These are phyloP conservation scores for Notholithocarpus densiflorus DNA, from an alignment of 306 rosid genomes.

Conservation along the genomic window DNA sequence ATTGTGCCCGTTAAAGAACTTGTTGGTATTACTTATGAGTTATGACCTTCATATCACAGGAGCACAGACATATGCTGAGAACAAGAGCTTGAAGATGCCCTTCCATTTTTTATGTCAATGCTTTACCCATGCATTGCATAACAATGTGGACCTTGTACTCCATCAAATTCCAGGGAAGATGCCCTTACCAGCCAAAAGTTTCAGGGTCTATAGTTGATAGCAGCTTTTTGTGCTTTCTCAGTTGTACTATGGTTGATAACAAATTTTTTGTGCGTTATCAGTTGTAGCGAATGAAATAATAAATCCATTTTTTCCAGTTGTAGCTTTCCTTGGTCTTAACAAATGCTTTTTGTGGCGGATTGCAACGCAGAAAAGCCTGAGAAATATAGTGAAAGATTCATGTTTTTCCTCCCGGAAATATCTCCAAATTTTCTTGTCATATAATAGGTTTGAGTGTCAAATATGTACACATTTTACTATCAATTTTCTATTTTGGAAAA, in stretches of 20 bases:
- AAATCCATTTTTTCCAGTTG: no score
- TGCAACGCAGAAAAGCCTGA: no score
- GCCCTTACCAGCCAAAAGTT: neutral
- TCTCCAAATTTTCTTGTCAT: no score
- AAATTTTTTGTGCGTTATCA: neutral
- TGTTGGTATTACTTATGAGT: neutral
- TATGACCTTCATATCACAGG: conserved; percentile 3
- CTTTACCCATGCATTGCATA: neutral
- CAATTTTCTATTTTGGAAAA: no score
- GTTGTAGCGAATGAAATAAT: no score
- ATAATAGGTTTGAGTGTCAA: no score
- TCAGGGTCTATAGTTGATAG: neutral
- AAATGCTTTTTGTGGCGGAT: no score
- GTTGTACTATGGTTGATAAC: neutral
- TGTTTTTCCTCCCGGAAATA: no score
- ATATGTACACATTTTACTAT: no score
- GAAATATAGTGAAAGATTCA: no score
- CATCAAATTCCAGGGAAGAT: neutral
- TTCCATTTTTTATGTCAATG: neutral
- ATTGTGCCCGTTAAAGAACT: no score
- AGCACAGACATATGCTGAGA: neutral
- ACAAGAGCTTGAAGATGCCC: neutral
- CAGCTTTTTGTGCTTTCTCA: neutral
- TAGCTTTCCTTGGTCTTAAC: no score
- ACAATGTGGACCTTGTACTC: neutral